Percentiles rank a stretch among this genome's conserved stretches.
phyloP scores from a whole-genome alignment of 2,329 filamentous ascomycete species.

The Alternaria alternata region DNA sequence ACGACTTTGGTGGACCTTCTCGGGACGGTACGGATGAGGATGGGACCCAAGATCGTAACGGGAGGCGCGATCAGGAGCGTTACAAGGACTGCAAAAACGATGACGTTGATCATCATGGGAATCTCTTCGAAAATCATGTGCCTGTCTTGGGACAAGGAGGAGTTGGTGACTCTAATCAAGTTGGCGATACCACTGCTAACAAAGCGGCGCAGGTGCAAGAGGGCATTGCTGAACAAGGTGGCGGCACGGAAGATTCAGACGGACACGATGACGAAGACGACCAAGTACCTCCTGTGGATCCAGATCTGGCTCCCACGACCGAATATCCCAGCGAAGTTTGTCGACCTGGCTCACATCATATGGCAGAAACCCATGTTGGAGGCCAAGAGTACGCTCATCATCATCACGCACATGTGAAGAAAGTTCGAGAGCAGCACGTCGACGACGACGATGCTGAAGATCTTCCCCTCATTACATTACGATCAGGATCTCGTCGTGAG shows the following conservation, averaged over 20 bases:
- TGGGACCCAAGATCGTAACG: background rate
- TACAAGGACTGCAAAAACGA: background rate
- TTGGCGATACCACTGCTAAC: background rate
- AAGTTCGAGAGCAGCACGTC: background rate
- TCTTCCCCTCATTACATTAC: background rate
- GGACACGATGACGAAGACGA: background rate
- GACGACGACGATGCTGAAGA: background rate
- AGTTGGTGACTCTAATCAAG: background rate
- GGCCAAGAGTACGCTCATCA: background rate
- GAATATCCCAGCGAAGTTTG: background rate
- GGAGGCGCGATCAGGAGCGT: background rate
- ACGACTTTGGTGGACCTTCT: conserved; percentile 2
- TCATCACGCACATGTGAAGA: background rate
- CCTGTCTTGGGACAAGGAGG: background rate
- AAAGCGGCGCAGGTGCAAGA: background rate
- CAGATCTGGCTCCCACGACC: background rate
- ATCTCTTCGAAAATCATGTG: background rate
- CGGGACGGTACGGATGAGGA: background rate
- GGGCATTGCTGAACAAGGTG: background rate
- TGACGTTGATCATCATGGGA: background rate
- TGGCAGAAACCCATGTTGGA: background rate
- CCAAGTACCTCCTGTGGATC: background rate
- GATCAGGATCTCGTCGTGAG: conserved; percentile 6
- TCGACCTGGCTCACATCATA: background rate
- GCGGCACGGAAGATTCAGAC: background rate